phyloP scores from a whole-genome alignment of 257 asterid genomes.

The Ilex asprella region DNA sequence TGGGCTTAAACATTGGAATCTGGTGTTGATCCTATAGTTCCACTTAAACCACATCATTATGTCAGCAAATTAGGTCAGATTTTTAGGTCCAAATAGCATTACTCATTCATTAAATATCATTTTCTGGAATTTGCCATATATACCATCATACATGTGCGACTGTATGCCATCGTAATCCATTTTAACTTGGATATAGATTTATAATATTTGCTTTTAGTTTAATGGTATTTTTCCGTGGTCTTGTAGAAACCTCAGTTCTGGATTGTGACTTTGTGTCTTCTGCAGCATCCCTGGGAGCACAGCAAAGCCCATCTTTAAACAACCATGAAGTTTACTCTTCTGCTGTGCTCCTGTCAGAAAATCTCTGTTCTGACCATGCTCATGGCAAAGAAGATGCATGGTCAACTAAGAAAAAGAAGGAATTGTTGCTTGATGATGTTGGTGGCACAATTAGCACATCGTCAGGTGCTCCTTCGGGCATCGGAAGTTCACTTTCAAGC shows the following conservation, averaged over 20 bases:
- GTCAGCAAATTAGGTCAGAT: too few relatives aligned
- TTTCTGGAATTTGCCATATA: too few relatives aligned
- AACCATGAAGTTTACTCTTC: conserved; percentile 46
- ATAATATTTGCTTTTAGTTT: too few relatives aligned
- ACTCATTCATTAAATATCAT: too few relatives aligned
- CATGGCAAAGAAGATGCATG: conserved; percentile 44
- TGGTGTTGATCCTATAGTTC: too few relatives aligned
- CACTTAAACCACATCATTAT: too few relatives aligned
- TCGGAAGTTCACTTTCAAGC: conserved; percentile 61
- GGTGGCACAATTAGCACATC: conserved; percentile 42
- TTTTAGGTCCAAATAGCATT: too few relatives aligned
- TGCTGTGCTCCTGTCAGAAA: conserved; percentile 36
- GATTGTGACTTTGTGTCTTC: conserved; percentile 11
- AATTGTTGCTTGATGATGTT: conserved; percentile 63
- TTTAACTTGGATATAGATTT: conserved; percentile 6
- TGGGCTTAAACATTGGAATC: too few relatives aligned
- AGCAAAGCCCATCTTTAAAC: conserved; percentile 60
- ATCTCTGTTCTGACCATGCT: conserved; percentile 45
- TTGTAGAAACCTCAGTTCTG: conserved; percentile 9
- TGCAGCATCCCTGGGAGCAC: conserved; percentile 61
- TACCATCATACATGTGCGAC: too few relatives aligned
- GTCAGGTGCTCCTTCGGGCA: conserved; percentile 37
- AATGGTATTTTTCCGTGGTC: conserved; percentile 6
- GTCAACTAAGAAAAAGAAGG: conserved; percentile 61
- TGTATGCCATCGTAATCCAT: background rate